phyloP scores from a whole-genome alignment of 176 grass and related monocot species.

The Dendrocalamus sinicus region DNA sequence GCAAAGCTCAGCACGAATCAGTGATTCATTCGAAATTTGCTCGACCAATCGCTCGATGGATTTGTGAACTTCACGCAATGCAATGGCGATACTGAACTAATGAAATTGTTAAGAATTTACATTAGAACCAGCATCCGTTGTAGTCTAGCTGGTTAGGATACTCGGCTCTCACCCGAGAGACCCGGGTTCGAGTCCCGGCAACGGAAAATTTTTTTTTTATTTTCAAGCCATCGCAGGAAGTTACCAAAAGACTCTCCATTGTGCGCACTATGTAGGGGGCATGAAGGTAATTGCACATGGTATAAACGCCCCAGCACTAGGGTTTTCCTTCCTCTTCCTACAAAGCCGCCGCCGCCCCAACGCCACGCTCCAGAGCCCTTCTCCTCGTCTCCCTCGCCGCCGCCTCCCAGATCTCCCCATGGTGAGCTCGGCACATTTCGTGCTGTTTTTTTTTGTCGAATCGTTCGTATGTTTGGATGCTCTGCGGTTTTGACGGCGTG shows the following conservation, averaged over 20 bases:
- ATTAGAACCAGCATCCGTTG: slow-evolving; percentile 17
- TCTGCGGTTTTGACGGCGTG: slow-evolving; percentile 19
- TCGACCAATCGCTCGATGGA: background rate
- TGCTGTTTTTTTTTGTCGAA: background rate
- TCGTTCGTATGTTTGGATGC: background rate
- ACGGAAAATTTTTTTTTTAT: slow-evolving; percentile 51
- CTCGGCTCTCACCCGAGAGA: slow-evolving; percentile 92
- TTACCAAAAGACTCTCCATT: background rate
- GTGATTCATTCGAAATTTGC: too few relatives aligned
- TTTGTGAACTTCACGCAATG: background rate
- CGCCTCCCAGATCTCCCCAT: slow-evolving; percentile 41
- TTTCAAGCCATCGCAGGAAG: rapidly evolving
- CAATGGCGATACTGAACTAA: too few relatives aligned
- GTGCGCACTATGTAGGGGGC: rapidly evolving
- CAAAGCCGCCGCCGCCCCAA: slow-evolving; percentile 26
- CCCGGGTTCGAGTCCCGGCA: slow-evolving; percentile 73
- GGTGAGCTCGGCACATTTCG: slow-evolving; percentile 33
- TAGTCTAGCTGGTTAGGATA: slow-evolving; percentile 97
- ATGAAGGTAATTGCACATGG: slow-evolving; percentile 2
- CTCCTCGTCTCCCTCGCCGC: background rate
- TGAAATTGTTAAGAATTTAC: too few relatives aligned
- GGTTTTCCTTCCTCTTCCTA: slow-evolving; percentile 36
- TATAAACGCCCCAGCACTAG: slow-evolving; percentile 24
- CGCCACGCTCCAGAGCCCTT: background rate
- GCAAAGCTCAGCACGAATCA: background rate